A percentile compares a stretch with the other conserved stretches of the same genome.
Evolutionary conservation across 2,329 filamentous ascomycete genomes (phyloP).

Genomic region (Colletotrichum musicola): DNA sequence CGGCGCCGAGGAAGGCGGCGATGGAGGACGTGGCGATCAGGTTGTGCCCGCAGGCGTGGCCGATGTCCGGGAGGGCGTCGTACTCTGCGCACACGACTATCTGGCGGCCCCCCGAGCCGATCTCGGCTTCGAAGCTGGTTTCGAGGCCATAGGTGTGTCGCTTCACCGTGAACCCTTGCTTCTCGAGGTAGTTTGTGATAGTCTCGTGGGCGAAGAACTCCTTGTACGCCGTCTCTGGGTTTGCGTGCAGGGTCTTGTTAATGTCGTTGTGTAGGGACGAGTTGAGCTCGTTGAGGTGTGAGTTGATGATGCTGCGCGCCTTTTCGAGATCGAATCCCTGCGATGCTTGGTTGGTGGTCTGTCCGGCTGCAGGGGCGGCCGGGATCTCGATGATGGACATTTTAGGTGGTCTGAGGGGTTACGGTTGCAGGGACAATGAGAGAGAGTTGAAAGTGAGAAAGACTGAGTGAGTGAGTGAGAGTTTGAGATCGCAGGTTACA

Average conservation of each 20-base stretch:
- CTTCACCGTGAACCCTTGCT: slow-evolving; percentile 59
- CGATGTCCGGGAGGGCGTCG: slow-evolving; percentile 61
- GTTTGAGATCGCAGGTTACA: neutral
- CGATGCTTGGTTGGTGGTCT: neutral
- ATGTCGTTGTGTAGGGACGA: slow-evolving; percentile 34
- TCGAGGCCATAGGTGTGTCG: slow-evolving; percentile 63
- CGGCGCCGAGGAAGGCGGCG: slow-evolving; percentile 54
- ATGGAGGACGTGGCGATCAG: slow-evolving; percentile 57
- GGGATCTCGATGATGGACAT: slow-evolving; percentile 28
- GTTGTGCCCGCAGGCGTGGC: slow-evolving; percentile 61
- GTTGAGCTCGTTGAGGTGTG: slow-evolving; percentile 40
- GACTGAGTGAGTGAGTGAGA: neutral
- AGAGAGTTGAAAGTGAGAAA: neutral
- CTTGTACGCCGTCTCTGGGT: slow-evolving; percentile 65
- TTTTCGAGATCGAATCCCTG: slow-evolving; percentile 36
- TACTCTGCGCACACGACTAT: slow-evolving; percentile 61
- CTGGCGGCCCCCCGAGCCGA: slow-evolving; percentile 56
- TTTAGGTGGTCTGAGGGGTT: neutral
- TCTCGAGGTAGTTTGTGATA: slow-evolving; percentile 58
- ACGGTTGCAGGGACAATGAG: neutral
- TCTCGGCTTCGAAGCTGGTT: slow-evolving; percentile 63
- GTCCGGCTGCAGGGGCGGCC: slow-evolving; percentile 1
- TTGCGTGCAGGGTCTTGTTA: slow-evolving; percentile 50
- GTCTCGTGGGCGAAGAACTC: slow-evolving; percentile 65
- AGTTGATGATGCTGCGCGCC: slow-evolving; percentile 41